Conservation (phyloP, 2,329 filamentous ascomycete species). For the Alternaria longipes region DNA sequence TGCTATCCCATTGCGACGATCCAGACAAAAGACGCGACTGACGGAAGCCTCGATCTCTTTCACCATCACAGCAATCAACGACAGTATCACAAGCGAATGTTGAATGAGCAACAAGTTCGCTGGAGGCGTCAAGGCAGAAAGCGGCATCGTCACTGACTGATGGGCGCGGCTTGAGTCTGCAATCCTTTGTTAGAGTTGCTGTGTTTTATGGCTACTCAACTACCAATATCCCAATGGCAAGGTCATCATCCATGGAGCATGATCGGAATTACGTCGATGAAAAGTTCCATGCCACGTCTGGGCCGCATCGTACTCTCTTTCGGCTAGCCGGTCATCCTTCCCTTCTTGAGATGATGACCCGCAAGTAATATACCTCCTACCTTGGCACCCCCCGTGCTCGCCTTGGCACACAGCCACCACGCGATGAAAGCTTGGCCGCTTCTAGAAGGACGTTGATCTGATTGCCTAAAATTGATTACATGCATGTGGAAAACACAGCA, state of each 20-base stretch:
- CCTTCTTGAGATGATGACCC: conserved; percentile 2
- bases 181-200: too few relatives aligned
- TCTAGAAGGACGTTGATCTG: not conserved
- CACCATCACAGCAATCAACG: too few relatives aligned
- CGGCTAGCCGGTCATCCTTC: not conserved
- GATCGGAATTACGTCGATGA: not conserved
- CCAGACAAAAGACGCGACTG: too few relatives aligned
- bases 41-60: too few relatives aligned
- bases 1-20: too few relatives aligned
- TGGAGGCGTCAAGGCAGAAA: too few relatives aligned
- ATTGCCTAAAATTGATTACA: not conserved
- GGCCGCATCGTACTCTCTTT: not conserved
- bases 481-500: not conserved
- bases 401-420: conserved; percentile 5
- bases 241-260: not conserved
- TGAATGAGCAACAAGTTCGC: too few relatives aligned
- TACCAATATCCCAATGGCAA: too few relatives aligned
- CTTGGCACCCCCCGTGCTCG: conserved; percentile 3
- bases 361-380: not conserved
- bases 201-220: too few relatives aligned
- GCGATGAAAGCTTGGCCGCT: not conserved
- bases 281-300: not conserved
- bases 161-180: too few relatives aligned
- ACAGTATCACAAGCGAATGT: too few relatives aligned
- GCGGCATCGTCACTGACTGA: too few relatives aligned